A percentile compares a stretch with the other conserved stretches of the same genome.
phyloP scores from a whole-genome alignment of 2,329 filamentous ascomycete species.

The Colletotrichum cuscutae region DNA sequence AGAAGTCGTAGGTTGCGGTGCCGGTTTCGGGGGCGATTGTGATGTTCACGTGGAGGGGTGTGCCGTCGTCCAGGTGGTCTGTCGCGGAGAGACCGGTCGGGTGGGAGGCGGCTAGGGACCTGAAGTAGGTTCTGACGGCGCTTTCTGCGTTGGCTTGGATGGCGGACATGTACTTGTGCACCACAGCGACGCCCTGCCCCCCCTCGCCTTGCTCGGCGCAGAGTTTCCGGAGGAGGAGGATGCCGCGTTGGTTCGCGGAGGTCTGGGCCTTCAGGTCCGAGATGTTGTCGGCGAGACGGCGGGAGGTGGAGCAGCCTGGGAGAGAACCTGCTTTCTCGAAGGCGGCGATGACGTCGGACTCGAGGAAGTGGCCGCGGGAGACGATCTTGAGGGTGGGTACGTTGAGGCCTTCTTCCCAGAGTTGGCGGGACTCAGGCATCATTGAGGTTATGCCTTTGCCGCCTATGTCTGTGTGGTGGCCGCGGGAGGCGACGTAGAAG shows the following conservation, averaged over 20 bases:
- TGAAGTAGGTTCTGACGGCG: slow-evolving; percentile 45
- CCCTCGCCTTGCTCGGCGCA: slow-evolving; percentile 42
- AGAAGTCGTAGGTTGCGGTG: slow-evolving; percentile 49
- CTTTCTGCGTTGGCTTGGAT: slow-evolving; percentile 54
- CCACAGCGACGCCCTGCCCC: no score
- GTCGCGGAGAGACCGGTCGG: slow-evolving; percentile 36
- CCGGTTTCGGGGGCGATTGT: slow-evolving; percentile 44
- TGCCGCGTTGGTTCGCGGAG: slow-evolving; percentile 54
- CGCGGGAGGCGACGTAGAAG: slow-evolving; percentile 52
- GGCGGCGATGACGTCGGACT: slow-evolving; percentile 44
- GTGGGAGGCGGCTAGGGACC: slow-evolving; percentile 45
- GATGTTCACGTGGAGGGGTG: slow-evolving; percentile 45
- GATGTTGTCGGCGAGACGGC: slow-evolving; percentile 53
- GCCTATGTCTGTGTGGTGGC: slow-evolving; percentile 53
- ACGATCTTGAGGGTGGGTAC: slow-evolving; percentile 51
- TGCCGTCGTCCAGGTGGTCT: slow-evolving; percentile 51
- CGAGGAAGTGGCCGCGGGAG: slow-evolving; percentile 48
- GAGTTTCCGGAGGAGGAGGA: slow-evolving; percentile 44
- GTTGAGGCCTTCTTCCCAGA: slow-evolving; percentile 56
- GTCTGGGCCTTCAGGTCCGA: slow-evolving; percentile 56
- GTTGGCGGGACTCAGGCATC: slow-evolving; percentile 51
- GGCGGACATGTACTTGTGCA: slow-evolving; percentile 51
- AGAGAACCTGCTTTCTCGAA: slow-evolving; percentile 46
- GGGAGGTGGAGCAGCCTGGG: slow-evolving; percentile 49
- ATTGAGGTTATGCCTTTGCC: slow-evolving; percentile 52